Base-by-base conservation (phyloP, 2,329 filamentous ascomycete genomes). In the Colletotrichum shisoi region DNA sequence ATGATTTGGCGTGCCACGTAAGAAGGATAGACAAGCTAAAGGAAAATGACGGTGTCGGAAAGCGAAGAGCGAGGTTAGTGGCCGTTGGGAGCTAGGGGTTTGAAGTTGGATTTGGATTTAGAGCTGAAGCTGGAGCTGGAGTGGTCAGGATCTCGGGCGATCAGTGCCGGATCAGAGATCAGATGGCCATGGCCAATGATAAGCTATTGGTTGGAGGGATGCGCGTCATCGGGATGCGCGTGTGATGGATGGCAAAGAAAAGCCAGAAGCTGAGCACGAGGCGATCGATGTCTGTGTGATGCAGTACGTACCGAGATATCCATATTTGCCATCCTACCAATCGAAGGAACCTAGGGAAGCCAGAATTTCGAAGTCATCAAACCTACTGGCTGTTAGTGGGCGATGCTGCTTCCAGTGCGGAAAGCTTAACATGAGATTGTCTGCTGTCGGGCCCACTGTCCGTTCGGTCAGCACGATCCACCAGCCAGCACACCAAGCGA, bases 161-260 rank as follows among this genome's bases (percentile, higher is more conserved):
- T 53, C 27, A 46, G 48, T 49, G 61, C 61, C 49, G 60, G 65
- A 60, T 64, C 48, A 67, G 48, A 67, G 48, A 67, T 64, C 65
- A 67, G 61, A 64, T 60, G 61, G 44, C 42, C 3, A 4, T 7
- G 27, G 48, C 54, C 61, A 64, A 65, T 67, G 56, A 56, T 49
- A 56, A 12, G 9, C 21, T 57, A 17, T 27, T 37, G 49, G 52
- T 45, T 67, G 31, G 27, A n/a, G 7, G 21, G 24, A 51, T 15
- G 48, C 21, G 44, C 61, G 61, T 67, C 65, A 67, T 64, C 54
- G 4, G 31, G 19, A 42, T 45, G 53, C 49, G 57, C 44, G 61
- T 54, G 64, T 58, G 64, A 64, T 64, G 40, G 44, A 31, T 15
- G 19, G 12, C 8, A 40, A 21, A n/a, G 24, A 27, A 27, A 27